Evolutionary conservation across 2,329 filamentous ascomycete species (phyloP).

Genomic region (Ceratocystis huliohia): DNA sequence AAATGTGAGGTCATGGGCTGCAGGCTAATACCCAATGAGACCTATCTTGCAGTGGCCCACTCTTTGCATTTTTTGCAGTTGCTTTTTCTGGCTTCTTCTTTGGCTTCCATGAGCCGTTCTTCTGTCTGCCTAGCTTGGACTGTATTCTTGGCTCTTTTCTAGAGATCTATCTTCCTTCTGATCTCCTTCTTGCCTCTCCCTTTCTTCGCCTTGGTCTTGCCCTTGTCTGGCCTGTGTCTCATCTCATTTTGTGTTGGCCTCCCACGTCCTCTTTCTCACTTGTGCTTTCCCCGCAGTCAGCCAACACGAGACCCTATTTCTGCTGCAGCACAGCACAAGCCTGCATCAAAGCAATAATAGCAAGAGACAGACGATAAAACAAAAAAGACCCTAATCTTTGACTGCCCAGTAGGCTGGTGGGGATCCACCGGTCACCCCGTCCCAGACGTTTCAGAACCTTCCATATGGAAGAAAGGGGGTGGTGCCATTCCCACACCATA

Average conservation of each 20-base stretch:
- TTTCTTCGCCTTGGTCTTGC: not conserved
- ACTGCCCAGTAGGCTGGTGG: not conserved
- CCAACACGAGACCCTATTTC: not conserved
- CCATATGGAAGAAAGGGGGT: slow-evolving; percentile 8
- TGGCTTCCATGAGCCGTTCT: not conserved
- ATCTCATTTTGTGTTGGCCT: not conserved
- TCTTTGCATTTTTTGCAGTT: not conserved
- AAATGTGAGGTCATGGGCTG: not conserved
- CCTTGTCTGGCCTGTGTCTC: slow-evolving; percentile 5
- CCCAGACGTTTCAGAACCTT: slow-evolving; percentile 10
- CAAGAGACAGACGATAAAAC: not conserved
- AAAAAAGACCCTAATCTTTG: not conserved
- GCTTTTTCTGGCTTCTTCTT: not conserved
- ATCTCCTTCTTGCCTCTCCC: not conserved
- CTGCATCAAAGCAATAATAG: not conserved
- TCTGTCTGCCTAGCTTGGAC: not conserved
- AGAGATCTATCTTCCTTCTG: not conserved
- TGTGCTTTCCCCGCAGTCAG: not conserved
- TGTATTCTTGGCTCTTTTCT: not conserved
- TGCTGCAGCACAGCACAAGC: too few species aligned
- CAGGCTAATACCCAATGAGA: not conserved
- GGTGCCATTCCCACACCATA: not conserved
- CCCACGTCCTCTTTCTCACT: not conserved
- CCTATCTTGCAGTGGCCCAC: not conserved
- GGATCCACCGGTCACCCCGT: slow-evolving; percentile 7